Base-by-base conservation (phyloP, 768 basidiomycete species). In the Lenzites betulinus region DNA sequence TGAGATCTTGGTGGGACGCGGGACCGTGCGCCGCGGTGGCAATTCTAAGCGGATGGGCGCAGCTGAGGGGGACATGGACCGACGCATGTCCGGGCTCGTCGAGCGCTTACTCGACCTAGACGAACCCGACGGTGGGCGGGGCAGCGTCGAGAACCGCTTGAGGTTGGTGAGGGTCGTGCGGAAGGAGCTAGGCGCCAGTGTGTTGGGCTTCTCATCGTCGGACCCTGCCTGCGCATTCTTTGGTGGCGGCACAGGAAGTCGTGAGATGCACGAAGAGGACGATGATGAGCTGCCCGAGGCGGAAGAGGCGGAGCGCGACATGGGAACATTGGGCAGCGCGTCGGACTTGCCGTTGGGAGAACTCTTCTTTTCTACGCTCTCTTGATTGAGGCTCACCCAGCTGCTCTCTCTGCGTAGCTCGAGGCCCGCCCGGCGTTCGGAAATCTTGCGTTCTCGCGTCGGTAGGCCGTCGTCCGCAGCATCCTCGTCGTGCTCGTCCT, bases 101-200 rank as follows among this genome's bases (percentile, higher is more conserved):
- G 60, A 58, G 7, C 30, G 51, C 51, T 64, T 64, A 43, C 60
- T 63, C 7, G 56, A 51, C 15, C 58, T 36, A 7, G 81, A 82
- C 44, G 81, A 77, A n/a, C 79, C 62, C 26, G 88, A 89, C 7
- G 89, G 87, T 7, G 88, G 83, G 33, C 86, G 82, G 6, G 90
- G 87, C 51, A 91, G 75, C 4, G 89, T 78, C 9, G 81, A 81
- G 62, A 78, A 79, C 30, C 79, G 77, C 61, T 80, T 82, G 33
- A 77, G 61, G 59, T 66, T 73, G 16, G 65, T 67, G 9, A 74
- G 62, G 18, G 68, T 60, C n/a, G 67, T 67, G 49, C 63, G 70
- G 46, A 67, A 66, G 12, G 67, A 54, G 43, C 50, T 49, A 46
- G 66, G 57, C 20, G 61, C 51, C 15, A 38, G 53, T 6, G 53